A percentile compares a stretch with the other conserved stretches of the same genome.
phyloP scores from a whole-genome alignment of 2,329 filamentous ascomycete species.

The Aspergillus eucalypticola region DNA sequence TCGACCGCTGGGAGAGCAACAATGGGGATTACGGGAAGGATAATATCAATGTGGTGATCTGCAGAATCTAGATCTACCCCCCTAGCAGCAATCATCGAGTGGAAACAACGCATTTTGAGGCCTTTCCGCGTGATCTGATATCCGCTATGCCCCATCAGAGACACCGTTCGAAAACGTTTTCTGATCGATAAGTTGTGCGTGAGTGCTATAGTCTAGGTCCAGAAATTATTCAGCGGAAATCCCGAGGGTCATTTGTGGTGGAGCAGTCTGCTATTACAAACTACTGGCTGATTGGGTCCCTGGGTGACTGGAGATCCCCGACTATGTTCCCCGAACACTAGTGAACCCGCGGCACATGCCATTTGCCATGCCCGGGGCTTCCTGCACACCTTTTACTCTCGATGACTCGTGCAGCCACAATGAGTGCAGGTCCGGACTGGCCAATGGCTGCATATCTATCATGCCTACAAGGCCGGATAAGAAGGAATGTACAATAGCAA shows the following conservation, averaged over 20 bases:
- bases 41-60: background rate
- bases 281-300: background rate
- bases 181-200: slow-evolving; percentile 7
- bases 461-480: background rate
- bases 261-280: background rate
- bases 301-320: background rate
- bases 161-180: background rate
- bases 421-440: background rate
- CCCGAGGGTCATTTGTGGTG: background rate
- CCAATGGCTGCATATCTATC: background rate
- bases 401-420: background rate
- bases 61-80: background rate
- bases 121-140: background rate
- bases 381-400: background rate
- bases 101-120: background rate
- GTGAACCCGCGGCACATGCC: background rate
- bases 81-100: background rate
- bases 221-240: background rate
- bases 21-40: background rate
- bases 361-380: background rate
- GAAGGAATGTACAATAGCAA: background rate
- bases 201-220: background rate
- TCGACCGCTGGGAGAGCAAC: no score
- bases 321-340: slow-evolving; percentile 1
- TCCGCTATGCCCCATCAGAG: background rate